Base-by-base conservation (phyloP, 2,329 filamentous ascomycete genomes). In the Ascochyta fabae region DNA sequence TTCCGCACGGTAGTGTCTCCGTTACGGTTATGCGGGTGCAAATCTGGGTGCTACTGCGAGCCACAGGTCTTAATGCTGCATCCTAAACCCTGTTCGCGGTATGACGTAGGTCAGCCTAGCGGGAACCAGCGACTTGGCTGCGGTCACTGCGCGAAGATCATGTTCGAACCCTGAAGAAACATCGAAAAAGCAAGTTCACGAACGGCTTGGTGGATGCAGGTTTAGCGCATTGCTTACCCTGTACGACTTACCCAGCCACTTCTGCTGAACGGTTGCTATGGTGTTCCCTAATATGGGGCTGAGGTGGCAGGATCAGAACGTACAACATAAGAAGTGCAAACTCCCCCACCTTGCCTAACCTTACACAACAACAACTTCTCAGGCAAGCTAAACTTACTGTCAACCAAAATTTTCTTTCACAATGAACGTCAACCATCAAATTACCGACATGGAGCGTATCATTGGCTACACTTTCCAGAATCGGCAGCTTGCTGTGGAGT, bases 1-100 rank as follows among this genome's bases (percentile, higher is more conserved):
- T 53, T 65, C 64, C 62, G 60, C 50, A 35, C 48, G 36, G 56
- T 38, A 31, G 12, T 39, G 41, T 23, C 29, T 57, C 47, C 54
- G 44, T 29, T 16, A 35, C 48, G 48, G 48, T 31, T 57, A 48
- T 53, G 34, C 54, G 54, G 54, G 51, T 56, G 53, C 42, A 43
- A 35, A 13, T 26, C 38, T 4, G 22, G 42, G 26, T 47, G 33
- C 47, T 51, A 56, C 47, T 56, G 47, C 38, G 43, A 10, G 36
- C 31, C 16, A 46, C 10, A 41, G 19, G 22, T 31, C 35, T 35
- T 42, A 41, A 55, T 19, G 24, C 22, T 40, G 34, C 45, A 34
- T 34, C 23, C 16, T 27, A 36, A 52, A 52, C 48, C 53, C 36
- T 48, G 43, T 48, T 46, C 19, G 12, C 19, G 26, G 10, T 19